phyloP scores from a whole-genome alignment of 108 stramenopile genomes.

The Discostella stelligeroides region DNA sequence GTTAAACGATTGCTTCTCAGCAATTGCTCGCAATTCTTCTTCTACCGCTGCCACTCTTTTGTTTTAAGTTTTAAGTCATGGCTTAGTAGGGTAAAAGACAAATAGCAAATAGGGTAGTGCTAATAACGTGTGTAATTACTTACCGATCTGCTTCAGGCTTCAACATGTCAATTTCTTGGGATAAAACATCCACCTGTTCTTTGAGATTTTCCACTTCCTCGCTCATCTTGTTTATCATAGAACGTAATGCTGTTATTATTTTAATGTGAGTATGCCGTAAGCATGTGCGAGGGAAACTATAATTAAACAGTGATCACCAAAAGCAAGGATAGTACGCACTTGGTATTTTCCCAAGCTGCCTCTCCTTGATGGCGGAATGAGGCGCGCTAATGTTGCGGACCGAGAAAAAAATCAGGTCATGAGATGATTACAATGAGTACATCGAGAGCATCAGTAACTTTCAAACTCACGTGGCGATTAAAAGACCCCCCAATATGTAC shows the following conservation, averaged over 20 bases:
- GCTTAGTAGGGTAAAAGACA: too few relatives aligned
- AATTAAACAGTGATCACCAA: too few relatives aligned
- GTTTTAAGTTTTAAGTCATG: too few relatives aligned
- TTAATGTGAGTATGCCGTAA: too few relatives aligned
- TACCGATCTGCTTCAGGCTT: conserved; percentile 32
- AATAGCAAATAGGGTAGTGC: too few relatives aligned
- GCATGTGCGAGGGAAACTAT: neutral
- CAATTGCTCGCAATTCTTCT: conserved; percentile 38
- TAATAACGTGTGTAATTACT: neutral
- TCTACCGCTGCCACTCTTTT: conserved; percentile 39
- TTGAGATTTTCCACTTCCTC: conserved; percentile 15
- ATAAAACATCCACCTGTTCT: conserved; percentile 20
- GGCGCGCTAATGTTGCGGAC: neutral
- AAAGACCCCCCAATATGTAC: conserved; percentile 19
- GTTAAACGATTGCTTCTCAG: conserved; percentile 39
- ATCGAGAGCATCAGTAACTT: neutral
- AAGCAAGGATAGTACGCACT: neutral
- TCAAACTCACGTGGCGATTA: conserved; percentile 18
- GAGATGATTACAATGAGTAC: too few relatives aligned
- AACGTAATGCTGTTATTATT: conserved; percentile 28
- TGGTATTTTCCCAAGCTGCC: conserved; percentile 2
- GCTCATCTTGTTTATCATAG: conserved; percentile 22
- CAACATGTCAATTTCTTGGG: conserved; percentile 12
- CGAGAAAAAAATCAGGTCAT: too few relatives aligned
- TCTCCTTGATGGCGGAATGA: conserved; percentile 7